Evolutionary conservation across 441 rosid genomes (phyloP).

Genomic region (Populus trichocarpa): DNA sequence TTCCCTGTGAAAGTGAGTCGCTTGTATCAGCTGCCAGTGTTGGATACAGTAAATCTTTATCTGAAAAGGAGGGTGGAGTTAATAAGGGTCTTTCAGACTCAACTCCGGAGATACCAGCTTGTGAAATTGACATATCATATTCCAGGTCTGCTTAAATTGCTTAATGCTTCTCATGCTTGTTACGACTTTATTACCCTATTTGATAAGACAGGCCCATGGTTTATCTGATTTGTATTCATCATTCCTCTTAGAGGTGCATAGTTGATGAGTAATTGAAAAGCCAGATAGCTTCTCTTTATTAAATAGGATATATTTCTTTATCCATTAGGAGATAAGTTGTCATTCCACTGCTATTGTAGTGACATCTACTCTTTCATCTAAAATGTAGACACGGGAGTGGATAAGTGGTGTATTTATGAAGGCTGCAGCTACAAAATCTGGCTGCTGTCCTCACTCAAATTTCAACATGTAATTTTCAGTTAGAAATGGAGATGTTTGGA

Average conservation of each 20-base stretch:
- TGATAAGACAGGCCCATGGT: not conserved
- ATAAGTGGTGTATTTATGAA: not conserved
- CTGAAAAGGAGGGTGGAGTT: conserved; percentile 35
- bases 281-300: not conserved
- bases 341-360: not conserved
- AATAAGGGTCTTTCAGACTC: conserved; percentile 64
- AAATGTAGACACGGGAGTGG: not conserved
- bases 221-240: not conserved
- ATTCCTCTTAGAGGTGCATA: not conserved
- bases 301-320: not conserved
- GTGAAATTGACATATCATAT: conserved; percentile 45
- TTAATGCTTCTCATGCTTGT: not conserved
- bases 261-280: not conserved
- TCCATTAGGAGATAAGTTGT: not conserved
- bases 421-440: not conserved
- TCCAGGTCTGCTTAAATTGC: conserved; percentile 44
- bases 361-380: not conserved
- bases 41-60: conserved; percentile 32
- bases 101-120: conserved; percentile 56
- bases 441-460: not conserved
- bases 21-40: conserved; percentile 30
- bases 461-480: not conserved
- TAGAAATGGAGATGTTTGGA: not conserved
- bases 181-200: not conserved
- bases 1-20: conserved; percentile 49